These are phyloP conservation scores for Pyrenophora graminea DNA, from an alignment of 2,329 filamentous ascomycete species.

Conservation along the genomic window DNA sequence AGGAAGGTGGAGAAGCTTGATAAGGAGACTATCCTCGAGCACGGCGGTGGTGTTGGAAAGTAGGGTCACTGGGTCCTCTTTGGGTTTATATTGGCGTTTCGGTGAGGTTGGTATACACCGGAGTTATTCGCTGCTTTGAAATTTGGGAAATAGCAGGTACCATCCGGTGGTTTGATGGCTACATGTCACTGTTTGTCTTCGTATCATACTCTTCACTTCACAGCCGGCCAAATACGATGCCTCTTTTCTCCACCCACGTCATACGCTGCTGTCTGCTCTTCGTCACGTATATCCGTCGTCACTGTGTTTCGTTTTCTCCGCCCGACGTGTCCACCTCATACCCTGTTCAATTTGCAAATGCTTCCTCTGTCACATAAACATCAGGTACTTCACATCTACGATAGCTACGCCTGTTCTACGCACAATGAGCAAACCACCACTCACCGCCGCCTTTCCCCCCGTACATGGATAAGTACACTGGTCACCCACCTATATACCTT, in stretches of 20 bases:
- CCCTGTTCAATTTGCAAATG: conserved; percentile 3
- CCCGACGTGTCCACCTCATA: neutral
- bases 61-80: neutral
- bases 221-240: conserved; percentile 2
- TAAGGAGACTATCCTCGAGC: conserved; percentile 46
- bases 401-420: neutral
- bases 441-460: neutral
- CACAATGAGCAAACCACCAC: conserved; percentile 3
- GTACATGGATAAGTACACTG: neutral
- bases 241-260: neutral
- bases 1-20: conserved; percentile 61
- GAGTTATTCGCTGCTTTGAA: neutral
- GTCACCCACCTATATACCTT: neutral
- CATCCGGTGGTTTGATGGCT: too few relatives aligned
- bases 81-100: conserved; percentile 8
- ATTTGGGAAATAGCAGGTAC: too few relatives aligned
- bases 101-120: neutral
- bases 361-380: conserved; percentile 1
- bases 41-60: conserved; percentile 34
- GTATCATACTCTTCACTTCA: conserved; percentile 3
- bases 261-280: neutral
- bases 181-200: too few relatives aligned
- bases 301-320: neutral
- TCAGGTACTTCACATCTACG: conserved; percentile 4
- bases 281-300: neutral